Percentiles rank a stretch among this genome's conserved stretches.
Conservation (phyloP, 192 early-diverging fungal species). For the Coemansia sp. region DNA sequence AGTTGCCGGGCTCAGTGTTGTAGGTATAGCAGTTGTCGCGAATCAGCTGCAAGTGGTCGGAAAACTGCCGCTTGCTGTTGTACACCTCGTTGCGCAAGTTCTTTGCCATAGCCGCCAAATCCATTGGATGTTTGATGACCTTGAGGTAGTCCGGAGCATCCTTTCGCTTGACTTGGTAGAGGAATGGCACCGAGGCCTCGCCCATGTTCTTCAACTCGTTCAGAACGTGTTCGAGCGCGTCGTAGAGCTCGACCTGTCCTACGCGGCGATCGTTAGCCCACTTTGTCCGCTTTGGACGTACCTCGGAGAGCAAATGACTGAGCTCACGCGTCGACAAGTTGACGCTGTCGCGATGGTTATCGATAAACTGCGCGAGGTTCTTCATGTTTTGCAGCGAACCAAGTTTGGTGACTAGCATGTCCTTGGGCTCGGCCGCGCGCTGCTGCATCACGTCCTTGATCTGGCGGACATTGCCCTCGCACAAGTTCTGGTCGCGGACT, state of each 20-base stretch:
- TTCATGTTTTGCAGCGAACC: constrained; percentile 57
- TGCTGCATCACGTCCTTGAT: constrained; percentile 28
- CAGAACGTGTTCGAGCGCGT: constrained; percentile 82
- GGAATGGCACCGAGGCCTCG: constrained; percentile 83
- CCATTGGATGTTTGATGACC: constrained; percentile 95
- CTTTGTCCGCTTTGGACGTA: constrained; percentile 80
- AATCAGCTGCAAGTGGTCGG: constrained; percentile 85
- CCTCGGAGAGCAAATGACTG: constrained; percentile 72
- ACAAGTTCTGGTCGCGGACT: constrained; percentile 37
- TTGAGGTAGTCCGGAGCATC: constrained; percentile 94
- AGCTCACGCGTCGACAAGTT: constrained; percentile 70
- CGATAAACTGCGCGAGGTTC: constrained; percentile 76
- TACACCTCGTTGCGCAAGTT: constrained; percentile 83
- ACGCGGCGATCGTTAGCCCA: constrained; percentile 87
- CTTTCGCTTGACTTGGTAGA: constrained; percentile 81
- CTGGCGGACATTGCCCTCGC: constrained; percentile 25
- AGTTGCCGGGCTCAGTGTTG: constrained; percentile 87
- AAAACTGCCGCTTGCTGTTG: constrained; percentile 85
- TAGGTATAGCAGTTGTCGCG: constrained; percentile 91
- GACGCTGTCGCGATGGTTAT: constrained; percentile 66
- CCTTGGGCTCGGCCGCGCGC: constrained; percentile 45
- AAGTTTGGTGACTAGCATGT: constrained; percentile 51
- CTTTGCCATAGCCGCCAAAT: constrained; percentile 86
- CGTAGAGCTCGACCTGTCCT: constrained; percentile 91
- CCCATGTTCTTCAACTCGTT: constrained; percentile 78